phyloP scores from a whole-genome alignment of 441 rosid species.

The Croton laevigatus region DNA sequence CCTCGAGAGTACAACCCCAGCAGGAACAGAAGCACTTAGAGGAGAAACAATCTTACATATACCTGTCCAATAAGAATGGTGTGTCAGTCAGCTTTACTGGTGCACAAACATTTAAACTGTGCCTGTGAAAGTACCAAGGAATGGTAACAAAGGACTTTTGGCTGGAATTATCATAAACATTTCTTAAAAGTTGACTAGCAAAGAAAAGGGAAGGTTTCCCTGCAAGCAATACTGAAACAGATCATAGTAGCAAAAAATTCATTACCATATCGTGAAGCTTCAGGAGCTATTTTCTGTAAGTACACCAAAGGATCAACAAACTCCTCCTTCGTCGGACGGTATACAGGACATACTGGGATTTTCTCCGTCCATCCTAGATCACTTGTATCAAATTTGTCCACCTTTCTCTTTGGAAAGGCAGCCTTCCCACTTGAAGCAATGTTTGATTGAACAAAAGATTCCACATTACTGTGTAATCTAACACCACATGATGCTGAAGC shows the following conservation, averaged over 20 bases:
- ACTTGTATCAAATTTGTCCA: conserved; percentile 69
- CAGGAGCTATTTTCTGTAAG: conserved; percentile 89
- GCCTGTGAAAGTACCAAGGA: neutral
- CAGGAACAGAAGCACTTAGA: conserved; percentile 80
- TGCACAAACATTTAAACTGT: neutral
- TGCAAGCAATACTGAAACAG: neutral
- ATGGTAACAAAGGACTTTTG: neutral
- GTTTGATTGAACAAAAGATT: conserved; percentile 34
- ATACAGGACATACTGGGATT: conserved; percentile 95
- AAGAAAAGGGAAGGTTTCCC: neutral
- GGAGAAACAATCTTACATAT: conserved; percentile 96
- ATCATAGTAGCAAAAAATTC: neutral
- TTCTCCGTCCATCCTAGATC: conserved; percentile 88
- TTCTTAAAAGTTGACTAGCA: neutral
- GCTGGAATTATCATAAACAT: neutral
- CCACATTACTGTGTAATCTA: conserved; percentile 52
- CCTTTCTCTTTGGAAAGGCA: conserved; percentile 53
- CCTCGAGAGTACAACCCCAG: conserved; percentile 84
- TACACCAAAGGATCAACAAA: conserved; percentile 95
- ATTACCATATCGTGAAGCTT: conserved; percentile 95
- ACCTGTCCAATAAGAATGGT: conserved; percentile 39
- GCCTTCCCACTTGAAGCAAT: conserved; percentile 44
- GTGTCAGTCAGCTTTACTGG: neutral
- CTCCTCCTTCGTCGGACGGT: conserved; percentile 86
- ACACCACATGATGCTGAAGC: conserved; percentile 78